Conservation (phyloP, 495 filamentous ascomycete species). For the Terfezia boudieri region DNA sequence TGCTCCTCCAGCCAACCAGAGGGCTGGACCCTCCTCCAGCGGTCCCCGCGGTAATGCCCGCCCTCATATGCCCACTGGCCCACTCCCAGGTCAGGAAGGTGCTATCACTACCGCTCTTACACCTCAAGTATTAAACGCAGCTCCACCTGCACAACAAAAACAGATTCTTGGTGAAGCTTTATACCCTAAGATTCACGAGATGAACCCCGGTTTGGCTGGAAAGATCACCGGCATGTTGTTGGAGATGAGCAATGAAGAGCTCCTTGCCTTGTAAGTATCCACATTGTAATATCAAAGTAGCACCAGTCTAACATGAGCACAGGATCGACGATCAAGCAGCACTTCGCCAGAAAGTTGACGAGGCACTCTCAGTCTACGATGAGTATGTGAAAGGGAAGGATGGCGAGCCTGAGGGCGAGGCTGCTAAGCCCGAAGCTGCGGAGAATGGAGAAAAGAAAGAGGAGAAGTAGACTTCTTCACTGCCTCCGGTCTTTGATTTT, state of each 20-base stretch:
- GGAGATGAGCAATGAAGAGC: constrained; percentile 92
- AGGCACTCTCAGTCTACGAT: constrained; percentile 90
- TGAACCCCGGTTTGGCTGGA: constrained; percentile 85
- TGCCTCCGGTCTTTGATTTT: background rate
- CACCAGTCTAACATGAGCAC: constrained; percentile 12
- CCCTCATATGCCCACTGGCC: constrained; percentile 3
- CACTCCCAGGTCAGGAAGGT: constrained; percentile 17
- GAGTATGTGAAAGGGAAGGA: constrained; percentile 84
- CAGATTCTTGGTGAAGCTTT: constrained; percentile 92
- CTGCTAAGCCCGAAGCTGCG: constrained; percentile 13
- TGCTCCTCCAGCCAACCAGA: background rate
- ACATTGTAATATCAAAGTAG: background rate
- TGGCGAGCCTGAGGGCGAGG: constrained; percentile 21
- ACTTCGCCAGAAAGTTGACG: constrained; percentile 83
- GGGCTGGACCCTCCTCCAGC: constrained; percentile 26
- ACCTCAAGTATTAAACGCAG: constrained; percentile 17
- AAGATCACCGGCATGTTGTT: constrained; percentile 99
- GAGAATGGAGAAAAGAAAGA: constrained; percentile 24
- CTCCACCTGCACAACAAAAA: constrained; percentile 61
- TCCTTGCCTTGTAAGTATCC: constrained; percentile 80
- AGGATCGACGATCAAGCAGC: constrained; percentile 79
- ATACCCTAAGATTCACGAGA: constrained; percentile 87
- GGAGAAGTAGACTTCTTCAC: constrained; percentile 22
- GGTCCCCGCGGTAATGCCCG: constrained; percentile 11
- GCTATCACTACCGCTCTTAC: constrained; percentile 25